These are phyloP conservation scores for Dunaliella sp. DNA, from an alignment of 139 green algal species.

Conservation along the genomic window DNA sequence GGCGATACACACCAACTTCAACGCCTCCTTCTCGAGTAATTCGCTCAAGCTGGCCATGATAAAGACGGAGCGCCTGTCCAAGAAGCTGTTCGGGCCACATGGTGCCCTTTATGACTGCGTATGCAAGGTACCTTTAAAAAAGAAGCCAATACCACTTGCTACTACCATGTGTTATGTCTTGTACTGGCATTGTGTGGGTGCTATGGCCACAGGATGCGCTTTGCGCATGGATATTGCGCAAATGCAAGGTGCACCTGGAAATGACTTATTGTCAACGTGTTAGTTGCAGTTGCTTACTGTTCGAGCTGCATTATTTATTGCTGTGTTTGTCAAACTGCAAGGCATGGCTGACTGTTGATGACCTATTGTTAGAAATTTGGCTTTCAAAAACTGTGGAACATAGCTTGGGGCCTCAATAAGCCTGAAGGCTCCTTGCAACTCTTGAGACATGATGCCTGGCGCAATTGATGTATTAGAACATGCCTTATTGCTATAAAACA, in stretches of 20 bases:
- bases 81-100: slow-evolving; percentile 67
- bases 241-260: background rate
- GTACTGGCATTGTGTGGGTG: background rate
- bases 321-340: too few species aligned
- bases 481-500: too few species aligned
- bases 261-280: background rate
- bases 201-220: background rate
- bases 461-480: too few species aligned
- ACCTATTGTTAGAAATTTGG: too few species aligned
- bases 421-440: too few species aligned
- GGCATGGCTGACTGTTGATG: too few species aligned
- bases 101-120: slow-evolving; percentile 93
- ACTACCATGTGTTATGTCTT: background rate
- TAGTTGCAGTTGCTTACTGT: too few species aligned
- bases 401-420: too few species aligned
- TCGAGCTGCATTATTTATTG: too few species aligned
- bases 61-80: slow-evolving; percentile 88
- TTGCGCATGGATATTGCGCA: background rate
- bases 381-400: too few species aligned
- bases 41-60: slow-evolving; percentile 97
- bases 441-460: too few species aligned
- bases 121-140: slow-evolving; percentile 48
- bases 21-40: slow-evolving; percentile 75
- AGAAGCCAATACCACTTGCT: background rate
- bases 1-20: slow-evolving; percentile 87